Percentiles rank a stretch among this genome's conserved stretches.
Conservation (phyloP, 345 rosid species). For the Draba incana region DNA sequence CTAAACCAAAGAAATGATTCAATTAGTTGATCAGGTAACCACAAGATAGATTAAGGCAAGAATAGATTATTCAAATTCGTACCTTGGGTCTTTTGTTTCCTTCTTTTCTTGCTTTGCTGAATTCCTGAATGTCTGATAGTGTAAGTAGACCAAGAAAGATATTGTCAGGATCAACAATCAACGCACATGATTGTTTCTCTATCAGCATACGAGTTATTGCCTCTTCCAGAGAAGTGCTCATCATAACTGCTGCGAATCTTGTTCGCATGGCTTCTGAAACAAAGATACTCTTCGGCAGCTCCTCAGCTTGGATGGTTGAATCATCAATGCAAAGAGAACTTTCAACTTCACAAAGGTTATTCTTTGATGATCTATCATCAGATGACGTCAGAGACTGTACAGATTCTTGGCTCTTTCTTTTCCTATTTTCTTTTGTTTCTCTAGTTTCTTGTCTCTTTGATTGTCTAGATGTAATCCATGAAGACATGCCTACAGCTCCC, state of each 20-base stretch:
- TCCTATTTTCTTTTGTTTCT: slow-evolving; percentile 45
- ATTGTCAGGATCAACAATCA: slow-evolving; percentile 71
- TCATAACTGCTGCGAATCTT: slow-evolving; percentile 65
- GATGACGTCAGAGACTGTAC: slow-evolving; percentile 44
- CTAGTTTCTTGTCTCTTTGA: slow-evolving; percentile 59
- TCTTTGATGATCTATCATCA: slow-evolving; percentile 43
- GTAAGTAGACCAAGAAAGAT: slow-evolving; percentile 67
- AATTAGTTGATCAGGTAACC: slow-evolving; percentile 3
- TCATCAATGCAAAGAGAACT: slow-evolving; percentile 81
- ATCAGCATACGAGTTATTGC: slow-evolving; percentile 77
- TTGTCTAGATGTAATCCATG: slow-evolving; percentile 90
- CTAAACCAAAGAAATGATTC: slow-evolving; percentile 45
- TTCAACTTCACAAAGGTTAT: slow-evolving; percentile 81
- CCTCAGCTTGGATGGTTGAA: slow-evolving; percentile 45
- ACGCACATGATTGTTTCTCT: slow-evolving; percentile 88
- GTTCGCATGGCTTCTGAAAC: slow-evolving; percentile 95
- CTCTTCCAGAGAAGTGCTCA: slow-evolving; percentile 71
- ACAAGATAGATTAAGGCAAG: slow-evolving; percentile 6
- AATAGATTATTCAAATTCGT: slow-evolving; percentile 9
- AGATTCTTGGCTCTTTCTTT: slow-evolving; percentile 39
- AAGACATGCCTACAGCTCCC: slow-evolving; percentile 91
- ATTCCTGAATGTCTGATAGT: slow-evolving; percentile 65
- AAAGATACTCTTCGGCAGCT: slow-evolving; percentile 50
- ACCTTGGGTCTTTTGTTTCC: slow-evolving; percentile 58
- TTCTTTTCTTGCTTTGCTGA: slow-evolving; percentile 50